phyloP scores from a whole-genome alignment of 108 stramenopile species.

The Schizochytrium sp. region DNA sequence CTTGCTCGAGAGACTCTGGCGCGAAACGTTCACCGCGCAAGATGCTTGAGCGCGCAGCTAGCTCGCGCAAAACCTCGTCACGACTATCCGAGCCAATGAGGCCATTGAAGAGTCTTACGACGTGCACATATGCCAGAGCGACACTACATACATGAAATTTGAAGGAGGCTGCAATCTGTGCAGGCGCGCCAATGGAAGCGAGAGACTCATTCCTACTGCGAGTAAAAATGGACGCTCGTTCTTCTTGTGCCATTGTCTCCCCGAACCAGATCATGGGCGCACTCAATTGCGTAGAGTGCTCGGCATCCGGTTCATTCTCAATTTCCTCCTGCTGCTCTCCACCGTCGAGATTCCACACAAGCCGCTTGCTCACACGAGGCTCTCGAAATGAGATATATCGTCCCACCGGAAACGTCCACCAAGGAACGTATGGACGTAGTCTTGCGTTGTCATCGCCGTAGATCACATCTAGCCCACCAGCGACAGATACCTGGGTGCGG shows the following conservation, averaged over 20 bases:
- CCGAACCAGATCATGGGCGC: background rate
- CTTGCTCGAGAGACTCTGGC: background rate
- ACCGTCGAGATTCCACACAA: background rate
- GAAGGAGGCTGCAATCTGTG: background rate
- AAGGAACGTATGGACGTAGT: background rate
- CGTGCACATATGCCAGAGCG: background rate
- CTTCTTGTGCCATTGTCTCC: background rate
- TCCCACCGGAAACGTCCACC: background rate
- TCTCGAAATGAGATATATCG: background rate
- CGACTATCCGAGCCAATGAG: background rate
- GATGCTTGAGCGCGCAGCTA: background rate
- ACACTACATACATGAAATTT: background rate
- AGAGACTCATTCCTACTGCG: background rate
- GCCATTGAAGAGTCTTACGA: background rate
- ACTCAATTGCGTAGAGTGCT: background rate
- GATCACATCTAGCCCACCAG: background rate
- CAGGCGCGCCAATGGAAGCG: slow-evolving; percentile 5
- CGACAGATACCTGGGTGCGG: background rate
- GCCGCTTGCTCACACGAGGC: background rate
- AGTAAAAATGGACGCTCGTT: background rate
- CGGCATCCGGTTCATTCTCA: background rate
- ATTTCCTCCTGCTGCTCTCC: background rate
- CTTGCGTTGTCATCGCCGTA: too few species aligned
- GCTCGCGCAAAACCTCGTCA: background rate
- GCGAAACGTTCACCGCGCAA: background rate